These are phyloP conservation scores for Rugosomyces carneus DNA, from an alignment of 1,284 basidiomycete species.

Conservation along the genomic window DNA sequence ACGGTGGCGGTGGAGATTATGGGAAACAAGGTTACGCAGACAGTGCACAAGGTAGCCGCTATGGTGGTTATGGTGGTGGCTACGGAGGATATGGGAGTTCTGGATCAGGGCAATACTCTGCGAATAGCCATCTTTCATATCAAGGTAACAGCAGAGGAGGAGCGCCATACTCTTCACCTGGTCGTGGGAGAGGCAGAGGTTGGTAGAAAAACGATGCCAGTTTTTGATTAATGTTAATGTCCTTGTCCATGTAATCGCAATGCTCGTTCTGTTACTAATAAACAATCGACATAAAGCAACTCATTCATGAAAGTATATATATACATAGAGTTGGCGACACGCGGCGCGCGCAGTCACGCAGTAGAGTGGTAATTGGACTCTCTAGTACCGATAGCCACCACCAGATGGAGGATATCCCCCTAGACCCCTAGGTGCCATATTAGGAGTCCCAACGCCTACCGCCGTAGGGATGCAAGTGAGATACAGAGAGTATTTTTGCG, in stretches of 20 bases:
- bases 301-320: background rate
- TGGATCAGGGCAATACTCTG: conserved; percentile 18
- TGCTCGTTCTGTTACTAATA: background rate
- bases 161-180: conserved; percentile 13
- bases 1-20: conserved; percentile 10
- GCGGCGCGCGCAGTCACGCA: background rate
- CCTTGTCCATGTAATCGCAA: too few relatives aligned
- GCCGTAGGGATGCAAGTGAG: conserved; percentile 40
- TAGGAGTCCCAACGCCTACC: conserved; percentile 9
- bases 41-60: conserved; percentile 13
- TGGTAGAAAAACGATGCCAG: conserved; percentile 22
- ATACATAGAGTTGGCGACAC: background rate
- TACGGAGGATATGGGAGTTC: conserved; percentile 19
- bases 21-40: conserved; percentile 15
- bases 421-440: conserved; percentile 12
- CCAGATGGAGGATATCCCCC: conserved; percentile 17
- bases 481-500: conserved; percentile 58
- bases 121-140: conserved; percentile 14
- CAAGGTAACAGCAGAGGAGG: conserved; percentile 19
- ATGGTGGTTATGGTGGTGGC: conserved; percentile 25
- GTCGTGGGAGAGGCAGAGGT: conserved; percentile 32
- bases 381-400: conserved; percentile 13
- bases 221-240: too few relatives aligned
- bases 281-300: background rate
- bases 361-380: background rate